Percentiles rank a stretch among this genome's conserved stretches.
phyloP scores from a whole-genome alignment of 2,329 filamentous ascomycete genomes.

The Lachnellula subtilissima region DNA sequence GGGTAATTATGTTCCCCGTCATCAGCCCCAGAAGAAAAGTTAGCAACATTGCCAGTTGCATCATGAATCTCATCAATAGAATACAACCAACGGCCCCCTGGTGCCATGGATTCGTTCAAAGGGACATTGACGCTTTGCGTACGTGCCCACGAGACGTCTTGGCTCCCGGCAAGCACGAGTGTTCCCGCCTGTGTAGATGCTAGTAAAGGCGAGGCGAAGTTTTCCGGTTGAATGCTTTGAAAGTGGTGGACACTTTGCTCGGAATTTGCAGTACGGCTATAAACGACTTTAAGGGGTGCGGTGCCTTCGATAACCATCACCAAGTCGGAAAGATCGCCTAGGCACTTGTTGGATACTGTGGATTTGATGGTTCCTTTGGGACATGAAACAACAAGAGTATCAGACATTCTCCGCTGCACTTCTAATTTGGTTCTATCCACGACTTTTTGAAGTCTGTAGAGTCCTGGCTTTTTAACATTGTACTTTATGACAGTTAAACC shows the following conservation, averaged over 20 bases:
- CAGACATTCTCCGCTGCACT: conserved; percentile 69
- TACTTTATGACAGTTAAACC: conserved; percentile 59
- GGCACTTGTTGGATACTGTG: conserved; percentile 65
- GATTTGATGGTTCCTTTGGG: conserved; percentile 71
- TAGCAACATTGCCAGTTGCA: conserved; percentile 79
- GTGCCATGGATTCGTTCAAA: conserved; percentile 82
- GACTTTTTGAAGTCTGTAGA: conserved; percentile 81
- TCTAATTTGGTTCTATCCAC: conserved; percentile 92
- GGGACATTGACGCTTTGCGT: conserved; percentile 71
- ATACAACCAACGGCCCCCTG: conserved; percentile 80
- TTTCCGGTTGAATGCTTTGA: conserved; percentile 89
- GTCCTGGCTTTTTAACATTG: conserved; percentile 75
- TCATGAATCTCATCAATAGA: conserved; percentile 89
- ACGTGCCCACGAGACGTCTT: conserved; percentile 77
- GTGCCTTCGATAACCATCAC: conserved; percentile 80
- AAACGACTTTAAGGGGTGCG: conserved; percentile 86
- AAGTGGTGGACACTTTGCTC: conserved; percentile 82
- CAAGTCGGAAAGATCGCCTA: conserved; percentile 82
- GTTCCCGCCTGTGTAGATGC: conserved; percentile 52
- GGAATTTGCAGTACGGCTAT: conserved; percentile 81
- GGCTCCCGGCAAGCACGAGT: conserved; percentile 51
- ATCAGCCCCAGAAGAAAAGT: conserved; percentile 62
- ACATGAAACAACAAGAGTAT: conserved; percentile 81
- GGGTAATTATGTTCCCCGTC: conserved; percentile 59
- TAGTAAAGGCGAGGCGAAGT: conserved; percentile 72